Evolutionary conservation across 495 filamentous ascomycete genomes (phyloP), one percentile per base, ranked within the genome.

Genomic region (Baudoinia panamericana): DNA sequence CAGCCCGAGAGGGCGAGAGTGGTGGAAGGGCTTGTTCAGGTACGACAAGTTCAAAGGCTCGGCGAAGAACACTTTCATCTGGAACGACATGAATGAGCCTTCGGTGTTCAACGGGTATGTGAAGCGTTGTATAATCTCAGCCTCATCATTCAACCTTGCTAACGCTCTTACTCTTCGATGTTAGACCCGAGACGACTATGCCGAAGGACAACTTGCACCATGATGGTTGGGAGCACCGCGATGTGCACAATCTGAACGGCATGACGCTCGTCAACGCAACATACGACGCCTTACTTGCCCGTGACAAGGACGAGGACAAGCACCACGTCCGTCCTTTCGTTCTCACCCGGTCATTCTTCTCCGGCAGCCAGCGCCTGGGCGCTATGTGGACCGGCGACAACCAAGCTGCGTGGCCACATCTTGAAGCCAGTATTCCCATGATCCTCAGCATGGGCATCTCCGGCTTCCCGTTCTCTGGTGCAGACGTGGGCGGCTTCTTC

Each of bases 41-140:
- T 94, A 85, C 53, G 76, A 84, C 55, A 70, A 60, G 30, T 95
- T 92, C 68, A 81, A 82, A 56, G 84, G 83, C 33, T 78, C 84
- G 3, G 68, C 77, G 51, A 61, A 76, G 26, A 96, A 94, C 55
- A 73, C 80, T 3, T 94, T 84, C 64, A 78, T 96, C 56, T 97
- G 90, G 90, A 97, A 97, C 59, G 90, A 97, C 56, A 97, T 97
- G 90, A 97, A 95, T 53, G 90, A 97, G 63, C 90, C 90, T 0
- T 95, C 90, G 0, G 90, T 97, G 6, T 97, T 97, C 67, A 93
- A 95, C 55, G 90, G 90, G n/a, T n/a, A n/a, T n/a, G n/a, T n/a
- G n/a, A n/a, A n/a, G n/a, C n/a, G n/a, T n/a, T n/a, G n/a, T n/a
- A n/a, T n/a, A n/a, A n/a, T n/a, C n/a, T n/a, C n/a, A n/a, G n/a